Conservation (phyloP, 495 filamentous ascomycete species). For the Glonium stellatum region DNA sequence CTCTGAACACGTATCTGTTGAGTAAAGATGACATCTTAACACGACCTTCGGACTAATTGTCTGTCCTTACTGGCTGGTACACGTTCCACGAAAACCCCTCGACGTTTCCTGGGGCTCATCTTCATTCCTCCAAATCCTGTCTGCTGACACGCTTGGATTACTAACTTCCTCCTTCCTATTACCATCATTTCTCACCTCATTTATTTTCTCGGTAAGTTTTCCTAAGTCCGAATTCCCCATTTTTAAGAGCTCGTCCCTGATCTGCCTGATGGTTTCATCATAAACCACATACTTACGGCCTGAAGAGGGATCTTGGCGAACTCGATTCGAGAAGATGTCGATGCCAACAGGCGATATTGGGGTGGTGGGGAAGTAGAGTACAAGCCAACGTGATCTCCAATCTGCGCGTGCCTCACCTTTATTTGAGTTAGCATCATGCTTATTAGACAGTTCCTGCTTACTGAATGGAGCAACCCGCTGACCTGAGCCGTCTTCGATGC, state of each 20-base stretch:
- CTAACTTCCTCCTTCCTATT: neutral
- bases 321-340: neutral
- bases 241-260: neutral
- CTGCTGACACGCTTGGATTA: neutral
- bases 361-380: neutral
- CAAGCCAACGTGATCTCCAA: neutral
- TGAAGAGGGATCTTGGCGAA: neutral
- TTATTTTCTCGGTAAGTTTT: neutral
- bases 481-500: neutral
- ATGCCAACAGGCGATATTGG: neutral
- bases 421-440: neutral
- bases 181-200: neutral
- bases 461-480: neutral
- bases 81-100: too few relatives aligned
- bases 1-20: too few relatives aligned
- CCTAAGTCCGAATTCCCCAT: neutral
- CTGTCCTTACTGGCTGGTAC: too few relatives aligned
- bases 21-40: too few relatives aligned
- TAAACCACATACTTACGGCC: neutral
- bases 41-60: too few relatives aligned
- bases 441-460: neutral
- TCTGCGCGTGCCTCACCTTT: neutral
- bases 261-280: neutral
- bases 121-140: neutral
- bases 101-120: constrained; percentile 1